Evolutionary conservation across 108 stramenopile genomes (phyloP), one percentile per base, ranked within the genome.

Genomic region (Nitzschia sp.): DNA sequence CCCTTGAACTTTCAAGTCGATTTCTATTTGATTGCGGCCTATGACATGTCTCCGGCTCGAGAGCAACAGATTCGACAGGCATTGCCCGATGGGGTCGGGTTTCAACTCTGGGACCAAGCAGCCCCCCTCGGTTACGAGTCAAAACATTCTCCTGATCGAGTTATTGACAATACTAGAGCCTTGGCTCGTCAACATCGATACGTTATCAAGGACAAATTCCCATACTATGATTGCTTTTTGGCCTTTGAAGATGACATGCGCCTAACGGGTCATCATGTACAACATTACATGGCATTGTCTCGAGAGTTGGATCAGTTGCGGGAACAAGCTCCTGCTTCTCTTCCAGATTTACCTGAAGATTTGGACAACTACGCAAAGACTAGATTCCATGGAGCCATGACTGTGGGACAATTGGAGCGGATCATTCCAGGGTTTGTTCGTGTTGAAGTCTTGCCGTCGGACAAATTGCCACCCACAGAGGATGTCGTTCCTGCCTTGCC

Each of bases 201-300:
- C 57, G 91, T 92, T 25, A 78, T 92, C 57, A 76, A 80, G 53
- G 91, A 92, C 62, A 88, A 89, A 54, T 52, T 89, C 12, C 43
- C 71, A 53, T 79, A 86, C 19, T 89, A 92, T 65, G 91, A 92
- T 48, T 62, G 87, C 51, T 92, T 92, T 64, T 48, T 77, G 22
- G 80, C 77, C 3, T 87, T 92, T 70, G 88, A 92, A 58, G 91
- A 92, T 65, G 88, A 89, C 58, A 88, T 92, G 83, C 52, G 79
- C 19, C 69, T 92, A 14, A 86, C 63, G 21, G 91, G 80, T 0
- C 79, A 82, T 67, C 86, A 87, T 20, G 81, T 92, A 8, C 73
- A 84, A 14, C 83, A 92, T 59, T 88, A 76, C 70, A 46, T 87
- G 57, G 71, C 80, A 14, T 70, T 89, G 55, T 79, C 83, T 9